Percentiles rank a stretch among this genome's conserved stretches.
phyloP scores from a whole-genome alignment of 768 basidiomycete genomes.

The Clavaria fumosa region DNA sequence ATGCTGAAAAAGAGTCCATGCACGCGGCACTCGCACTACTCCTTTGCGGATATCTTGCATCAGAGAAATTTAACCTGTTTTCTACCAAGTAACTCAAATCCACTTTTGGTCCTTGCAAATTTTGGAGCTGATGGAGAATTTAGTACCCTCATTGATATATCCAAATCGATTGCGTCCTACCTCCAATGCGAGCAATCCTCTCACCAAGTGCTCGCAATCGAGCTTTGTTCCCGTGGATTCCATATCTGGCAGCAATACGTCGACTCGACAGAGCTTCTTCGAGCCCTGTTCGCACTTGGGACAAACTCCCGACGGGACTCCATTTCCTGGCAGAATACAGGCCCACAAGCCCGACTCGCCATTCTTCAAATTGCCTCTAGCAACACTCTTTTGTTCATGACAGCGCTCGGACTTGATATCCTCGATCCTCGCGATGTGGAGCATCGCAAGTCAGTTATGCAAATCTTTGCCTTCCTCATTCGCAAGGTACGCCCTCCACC shows the following conservation, averaged over 20 bases:
- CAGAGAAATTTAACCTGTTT: conserved; percentile 64
- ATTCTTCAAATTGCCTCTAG: conserved; percentile 71
- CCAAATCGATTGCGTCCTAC: conserved; percentile 67
- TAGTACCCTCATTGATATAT: conserved; percentile 70
- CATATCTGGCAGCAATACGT: conserved; percentile 89
- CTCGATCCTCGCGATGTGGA: conserved; percentile 58
- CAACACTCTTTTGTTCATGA: conserved; percentile 87
- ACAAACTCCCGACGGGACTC: conserved; percentile 59
- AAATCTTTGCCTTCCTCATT: conserved; percentile 85
- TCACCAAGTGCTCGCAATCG: conserved; percentile 64
- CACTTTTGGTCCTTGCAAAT: no score
- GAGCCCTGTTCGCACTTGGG: conserved; percentile 68
- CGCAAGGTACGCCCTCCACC: conserved; percentile 42
- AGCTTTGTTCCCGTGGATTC: conserved; percentile 84
- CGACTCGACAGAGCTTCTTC: conserved; percentile 77
- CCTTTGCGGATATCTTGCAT: conserved; percentile 69
- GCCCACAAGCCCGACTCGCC: conserved; percentile 66
- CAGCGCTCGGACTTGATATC: conserved; percentile 82
- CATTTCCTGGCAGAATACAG: conserved; percentile 50
- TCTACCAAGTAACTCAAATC: conserved; percentile 55
- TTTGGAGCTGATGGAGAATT: no score
- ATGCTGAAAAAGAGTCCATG: conserved; percentile 40
- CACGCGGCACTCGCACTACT: conserved; percentile 59
- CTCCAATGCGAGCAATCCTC: conserved; percentile 57
- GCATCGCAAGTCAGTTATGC: conserved; percentile 79